Evolutionary conservation across 129 eudicot genomes (phyloP).

Genomic region (Ambrosia artemisiifolia): DNA sequence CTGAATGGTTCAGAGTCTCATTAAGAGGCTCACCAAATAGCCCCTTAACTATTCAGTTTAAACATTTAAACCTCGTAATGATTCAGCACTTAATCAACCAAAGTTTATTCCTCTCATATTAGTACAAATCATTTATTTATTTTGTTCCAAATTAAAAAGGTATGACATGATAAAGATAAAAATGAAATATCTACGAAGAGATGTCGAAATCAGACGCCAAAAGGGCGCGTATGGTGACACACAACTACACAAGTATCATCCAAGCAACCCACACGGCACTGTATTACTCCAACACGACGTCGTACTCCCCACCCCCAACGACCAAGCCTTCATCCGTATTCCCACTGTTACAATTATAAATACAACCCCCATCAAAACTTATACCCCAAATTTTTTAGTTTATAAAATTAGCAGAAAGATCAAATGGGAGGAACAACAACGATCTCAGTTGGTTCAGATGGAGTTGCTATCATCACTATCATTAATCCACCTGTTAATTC

Average conservation of each 20-base stretch:
- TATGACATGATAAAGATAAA: too few relatives aligned
- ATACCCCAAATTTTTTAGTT: slow-evolving; percentile 2
- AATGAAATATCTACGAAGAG: too few relatives aligned
- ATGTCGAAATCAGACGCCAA: neutral
- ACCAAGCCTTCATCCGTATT: neutral
- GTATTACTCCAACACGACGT: neutral
- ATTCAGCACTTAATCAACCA: too few relatives aligned
- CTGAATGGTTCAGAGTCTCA: too few relatives aligned
- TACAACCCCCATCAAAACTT: neutral
- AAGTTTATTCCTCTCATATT: too few relatives aligned
- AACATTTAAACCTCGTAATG: too few relatives aligned
- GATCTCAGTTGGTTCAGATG: slow-evolving; percentile 85
- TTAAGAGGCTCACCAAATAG: too few relatives aligned
- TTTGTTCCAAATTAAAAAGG: too few relatives aligned
- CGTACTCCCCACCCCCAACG: neutral
- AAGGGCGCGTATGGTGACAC: slow-evolving; percentile 4
- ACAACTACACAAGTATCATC: neutral
- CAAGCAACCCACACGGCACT: slow-evolving; percentile 1
- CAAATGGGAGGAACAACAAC: slow-evolving; percentile 57
- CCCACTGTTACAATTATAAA: neutral
- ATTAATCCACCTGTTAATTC: slow-evolving; percentile 94
- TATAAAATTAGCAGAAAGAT: neutral
- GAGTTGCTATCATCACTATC: slow-evolving; percentile 87
- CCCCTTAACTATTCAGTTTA: too few relatives aligned
- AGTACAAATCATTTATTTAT: too few relatives aligned